A percentile compares a stretch with the other conserved stretches of the same genome.
Evolutionary conservation across 495 filamentous ascomycete species (phyloP).

Genomic region (Penicillium salamii): DNA sequence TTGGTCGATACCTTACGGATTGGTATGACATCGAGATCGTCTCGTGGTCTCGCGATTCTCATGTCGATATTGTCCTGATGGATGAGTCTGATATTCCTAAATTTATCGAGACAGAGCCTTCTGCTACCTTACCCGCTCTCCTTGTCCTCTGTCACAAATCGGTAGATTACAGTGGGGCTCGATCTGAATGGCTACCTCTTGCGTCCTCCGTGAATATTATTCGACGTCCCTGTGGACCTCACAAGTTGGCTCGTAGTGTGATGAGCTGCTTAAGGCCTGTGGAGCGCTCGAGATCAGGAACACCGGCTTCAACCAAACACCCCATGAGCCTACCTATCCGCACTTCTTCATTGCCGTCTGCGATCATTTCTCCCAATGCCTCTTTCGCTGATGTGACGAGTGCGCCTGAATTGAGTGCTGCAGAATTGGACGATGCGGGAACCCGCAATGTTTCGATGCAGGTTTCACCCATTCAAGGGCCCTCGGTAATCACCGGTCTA

Average conservation of each 20-base stretch:
- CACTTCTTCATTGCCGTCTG: conserved; percentile 7
- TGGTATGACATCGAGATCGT: conserved; percentile 47
- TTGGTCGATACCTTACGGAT: conserved; percentile 33
- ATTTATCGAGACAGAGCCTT: conserved; percentile 9
- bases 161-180: conserved; percentile 28
- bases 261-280: conserved; percentile 28
- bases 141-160: conserved; percentile 37
- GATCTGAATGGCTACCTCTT: conserved; percentile 30
- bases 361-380: background rate
- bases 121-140: conserved; percentile 27
- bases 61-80: conserved; percentile 41
- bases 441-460: background rate
- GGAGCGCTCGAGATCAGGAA: conserved; percentile 10
- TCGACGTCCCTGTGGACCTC: conserved; percentile 57
- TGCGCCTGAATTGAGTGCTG: background rate
- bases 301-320: conserved; percentile 8
- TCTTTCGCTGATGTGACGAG: background rate
- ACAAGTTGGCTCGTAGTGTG: conserved; percentile 60
- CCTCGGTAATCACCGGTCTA: conserved; percentile 8
- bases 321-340: conserved; percentile 16
- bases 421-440: background rate
- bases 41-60: conserved; percentile 26
- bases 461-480: background rate
- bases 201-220: conserved; percentile 42
- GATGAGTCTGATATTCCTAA: conserved; percentile 34